A percentile compares a stretch with the other conserved stretches of the same genome.
Evolutionary conservation across 805 yeast species (phyloP).

Genomic region (Komagataella populi): DNA sequence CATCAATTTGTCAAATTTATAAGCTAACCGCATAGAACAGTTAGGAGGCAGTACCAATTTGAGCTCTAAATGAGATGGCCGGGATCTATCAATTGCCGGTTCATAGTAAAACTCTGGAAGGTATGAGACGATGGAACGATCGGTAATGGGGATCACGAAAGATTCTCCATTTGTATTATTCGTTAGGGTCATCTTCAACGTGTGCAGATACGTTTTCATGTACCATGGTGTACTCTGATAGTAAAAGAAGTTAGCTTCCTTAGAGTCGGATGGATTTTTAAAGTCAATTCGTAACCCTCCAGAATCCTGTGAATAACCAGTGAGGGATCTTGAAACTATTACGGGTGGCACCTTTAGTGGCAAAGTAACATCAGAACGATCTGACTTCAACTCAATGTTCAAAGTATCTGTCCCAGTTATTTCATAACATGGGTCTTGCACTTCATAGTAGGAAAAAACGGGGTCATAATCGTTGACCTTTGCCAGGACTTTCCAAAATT

Average conservation of each 20-base stretch:
- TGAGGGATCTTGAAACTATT: conserved; percentile 67
- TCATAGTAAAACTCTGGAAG: conserved; percentile 44
- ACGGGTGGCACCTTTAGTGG: conserved; percentile 43
- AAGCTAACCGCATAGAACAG: conserved; percentile 46
- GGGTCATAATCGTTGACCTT: neutral
- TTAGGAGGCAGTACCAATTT: conserved; percentile 49
- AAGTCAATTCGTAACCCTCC: conserved; percentile 81
- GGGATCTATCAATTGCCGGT: conserved; percentile 68
- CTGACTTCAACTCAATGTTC: conserved; percentile 28
- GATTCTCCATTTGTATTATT: conserved; percentile 9
- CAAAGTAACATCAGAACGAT: conserved; percentile 28
- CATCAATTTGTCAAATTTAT: conserved; percentile 79
- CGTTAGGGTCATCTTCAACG: conserved; percentile 27
- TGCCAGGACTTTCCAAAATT: conserved; percentile 32
- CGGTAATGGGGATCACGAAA: conserved; percentile 6
- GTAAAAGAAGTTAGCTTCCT: conserved; percentile 39
- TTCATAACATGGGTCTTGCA: conserved; percentile 9
- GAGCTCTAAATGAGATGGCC: conserved; percentile 78
- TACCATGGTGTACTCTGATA: conserved; percentile 90
- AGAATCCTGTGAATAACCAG: conserved; percentile 83
- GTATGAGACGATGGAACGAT: conserved; percentile 17
- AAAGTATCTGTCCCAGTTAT: conserved; percentile 11
- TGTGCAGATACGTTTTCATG: conserved; percentile 69
- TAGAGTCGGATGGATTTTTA: conserved; percentile 41
- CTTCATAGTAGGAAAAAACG: neutral